These are phyloP conservation scores for Mucor indicus DNA, from an alignment of 371 early-diverging fungal species.

Conservation along the genomic window DNA sequence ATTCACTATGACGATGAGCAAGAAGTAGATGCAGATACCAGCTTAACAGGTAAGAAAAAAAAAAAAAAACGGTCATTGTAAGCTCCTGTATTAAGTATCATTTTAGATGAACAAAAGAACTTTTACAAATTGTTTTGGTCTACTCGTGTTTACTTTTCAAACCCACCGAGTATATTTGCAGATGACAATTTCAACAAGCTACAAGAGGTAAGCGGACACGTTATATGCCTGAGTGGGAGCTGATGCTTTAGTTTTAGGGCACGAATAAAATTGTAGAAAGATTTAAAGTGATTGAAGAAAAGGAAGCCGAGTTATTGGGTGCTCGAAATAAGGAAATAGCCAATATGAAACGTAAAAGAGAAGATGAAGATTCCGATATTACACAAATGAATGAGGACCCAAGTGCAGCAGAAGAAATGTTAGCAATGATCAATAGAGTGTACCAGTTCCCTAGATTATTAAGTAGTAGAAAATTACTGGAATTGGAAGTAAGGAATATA, in stretches of 20 bases:
- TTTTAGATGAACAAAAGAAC: constrained; percentile 39
- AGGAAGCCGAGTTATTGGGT: constrained; percentile 34
- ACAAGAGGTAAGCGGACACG: constrained; percentile 24
- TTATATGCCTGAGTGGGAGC: not conserved
- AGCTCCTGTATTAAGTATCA: no score
- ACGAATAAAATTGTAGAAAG: constrained; percentile 31
- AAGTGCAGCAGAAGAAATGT: constrained; percentile 25
- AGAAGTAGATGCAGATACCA: constrained; percentile 42
- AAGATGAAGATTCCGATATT: not conserved
- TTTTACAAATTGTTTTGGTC: constrained; percentile 48
- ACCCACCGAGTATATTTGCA: constrained; percentile 38
- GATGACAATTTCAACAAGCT: constrained; percentile 29
- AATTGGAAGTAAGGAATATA: constrained; percentile 56
- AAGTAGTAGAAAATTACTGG: constrained; percentile 67
- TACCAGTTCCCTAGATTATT: constrained; percentile 73
- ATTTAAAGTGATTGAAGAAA: constrained; percentile 34
- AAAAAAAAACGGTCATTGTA: no score
- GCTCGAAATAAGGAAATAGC: constrained; percentile 22
- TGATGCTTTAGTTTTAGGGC: no score
- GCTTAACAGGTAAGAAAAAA: constrained; percentile 30
- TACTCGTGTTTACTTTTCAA: constrained; percentile 37
- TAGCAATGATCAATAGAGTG: constrained; percentile 37
- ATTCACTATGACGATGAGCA: constrained; percentile 52
- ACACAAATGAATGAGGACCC: constrained; percentile 20
- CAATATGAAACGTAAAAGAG: constrained; percentile 11